Conservation (phyloP, 1,139 yeast genomes). For the Sugiyamaella sp. region DNA sequence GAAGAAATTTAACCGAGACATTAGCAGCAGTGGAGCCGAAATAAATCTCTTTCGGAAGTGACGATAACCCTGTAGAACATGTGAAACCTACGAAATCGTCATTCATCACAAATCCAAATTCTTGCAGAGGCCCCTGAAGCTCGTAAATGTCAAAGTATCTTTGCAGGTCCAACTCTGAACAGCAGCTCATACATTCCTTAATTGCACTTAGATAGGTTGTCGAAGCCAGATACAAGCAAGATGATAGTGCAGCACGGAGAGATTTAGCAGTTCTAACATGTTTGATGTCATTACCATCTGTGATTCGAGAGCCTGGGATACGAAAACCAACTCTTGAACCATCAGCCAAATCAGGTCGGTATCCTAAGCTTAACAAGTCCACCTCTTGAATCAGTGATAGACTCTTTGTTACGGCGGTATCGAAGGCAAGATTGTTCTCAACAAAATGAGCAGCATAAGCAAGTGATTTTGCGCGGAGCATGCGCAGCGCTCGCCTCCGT, state of each 20-base stretch:
- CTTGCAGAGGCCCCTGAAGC: slow-evolving; percentile 27
- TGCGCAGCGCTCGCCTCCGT: slow-evolving; percentile 41
- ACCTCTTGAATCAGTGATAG: slow-evolving; percentile 44
- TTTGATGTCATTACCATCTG: slow-evolving; percentile 20
- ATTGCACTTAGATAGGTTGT: slow-evolving; percentile 37
- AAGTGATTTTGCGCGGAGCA: slow-evolving; percentile 41
- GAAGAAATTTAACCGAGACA: slow-evolving; percentile 35
- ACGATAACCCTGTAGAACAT: slow-evolving; percentile 2
- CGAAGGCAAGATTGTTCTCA: slow-evolving; percentile 38
- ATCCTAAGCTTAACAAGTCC: slow-evolving; percentile 44
- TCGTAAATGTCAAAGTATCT: slow-evolving; percentile 50
- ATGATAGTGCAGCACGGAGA: slow-evolving; percentile 39
- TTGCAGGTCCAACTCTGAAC: slow-evolving; percentile 43
- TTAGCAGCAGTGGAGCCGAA: slow-evolving; percentile 38
- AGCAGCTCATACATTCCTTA: slow-evolving; percentile 36
- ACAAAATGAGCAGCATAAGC: slow-evolving; percentile 39
- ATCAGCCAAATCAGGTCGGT: slow-evolving; percentile 34
- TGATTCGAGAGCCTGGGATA: slow-evolving; percentile 28
- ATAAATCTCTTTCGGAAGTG: slow-evolving; percentile 22
- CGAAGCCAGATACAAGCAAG: slow-evolving; percentile 37
- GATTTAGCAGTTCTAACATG: slow-evolving; percentile 33
- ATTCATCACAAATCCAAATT: slow-evolving; percentile 28
- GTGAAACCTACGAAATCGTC: slow-evolving; percentile 30
- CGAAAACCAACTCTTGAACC: slow-evolving; percentile 7
- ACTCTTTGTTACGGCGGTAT: slow-evolving; percentile 40